Evolutionary conservation across 441 rosid species (phyloP).

Genomic region (Francoa sonchifolia): DNA sequence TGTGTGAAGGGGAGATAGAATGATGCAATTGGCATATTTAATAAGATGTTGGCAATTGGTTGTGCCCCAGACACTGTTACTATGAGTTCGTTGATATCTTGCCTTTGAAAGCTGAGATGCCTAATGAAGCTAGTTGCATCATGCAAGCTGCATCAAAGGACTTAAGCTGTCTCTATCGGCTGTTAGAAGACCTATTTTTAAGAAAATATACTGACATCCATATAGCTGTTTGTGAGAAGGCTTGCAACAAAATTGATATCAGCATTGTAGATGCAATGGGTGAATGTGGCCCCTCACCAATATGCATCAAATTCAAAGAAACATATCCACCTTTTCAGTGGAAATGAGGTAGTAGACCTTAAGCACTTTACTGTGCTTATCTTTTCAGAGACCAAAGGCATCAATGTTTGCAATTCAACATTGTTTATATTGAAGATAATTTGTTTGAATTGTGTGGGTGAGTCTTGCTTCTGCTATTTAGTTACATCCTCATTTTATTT

Average conservation of each 20-base stretch:
- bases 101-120: constrained; percentile 87
- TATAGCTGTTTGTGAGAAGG: constrained; percentile 37
- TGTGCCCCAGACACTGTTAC: constrained; percentile 62
- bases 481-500: background rate
- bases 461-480: constrained; percentile 7
- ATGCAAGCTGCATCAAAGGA: constrained; percentile 25
- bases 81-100: constrained; percentile 46
- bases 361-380: constrained; percentile 10
- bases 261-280: constrained; percentile 1
- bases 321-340: constrained; percentile 4
- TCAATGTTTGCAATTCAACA: background rate
- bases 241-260: constrained; percentile 1
- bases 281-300: constrained; percentile 1
- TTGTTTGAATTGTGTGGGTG: constrained; percentile 2
- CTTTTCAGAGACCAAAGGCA: background rate
- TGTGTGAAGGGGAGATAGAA: constrained; percentile 79
- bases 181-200: constrained; percentile 19
- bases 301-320: constrained; percentile 5
- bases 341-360: constrained; percentile 7
- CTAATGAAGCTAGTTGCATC: constrained; percentile 48
- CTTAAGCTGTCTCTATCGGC: constrained; percentile 19
- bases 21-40: constrained; percentile 58
- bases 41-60: constrained; percentile 65
- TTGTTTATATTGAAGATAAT: background rate
- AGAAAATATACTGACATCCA: constrained; percentile 25